A percentile compares a stretch with the other conserved stretches of the same genome.
Evolutionary conservation across 225 moss, liverwort and hornwort species (phyloP).

Genomic region (Straminergon stramineum): DNA sequence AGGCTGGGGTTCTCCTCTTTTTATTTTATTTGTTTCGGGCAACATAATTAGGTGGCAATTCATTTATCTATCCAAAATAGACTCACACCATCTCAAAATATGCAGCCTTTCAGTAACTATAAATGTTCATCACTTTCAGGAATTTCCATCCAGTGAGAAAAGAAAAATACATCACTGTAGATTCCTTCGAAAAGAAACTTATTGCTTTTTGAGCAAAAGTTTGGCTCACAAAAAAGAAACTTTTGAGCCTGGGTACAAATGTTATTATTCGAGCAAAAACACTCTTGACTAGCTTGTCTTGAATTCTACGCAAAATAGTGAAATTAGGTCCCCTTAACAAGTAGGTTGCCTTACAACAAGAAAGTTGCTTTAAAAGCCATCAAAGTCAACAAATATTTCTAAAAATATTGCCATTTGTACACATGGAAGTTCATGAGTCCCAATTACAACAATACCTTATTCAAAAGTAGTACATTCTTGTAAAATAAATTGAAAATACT

Average conservation of each 20-base stretch:
- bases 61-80: neutral
- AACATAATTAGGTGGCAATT: neutral
- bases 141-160: neutral
- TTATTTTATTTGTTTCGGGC: neutral
- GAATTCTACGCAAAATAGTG: too few species aligned
- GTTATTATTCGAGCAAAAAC: neutral
- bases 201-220: accelerated
- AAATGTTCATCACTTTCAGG: neutral
- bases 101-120: neutral
- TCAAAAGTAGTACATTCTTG: too few species aligned
- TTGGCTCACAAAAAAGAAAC: neutral
- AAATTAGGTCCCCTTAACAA: too few species aligned
- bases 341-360: too few species aligned
- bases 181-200: neutral
- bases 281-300: neutral
- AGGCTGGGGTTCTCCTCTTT: neutral
- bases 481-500: too few species aligned
- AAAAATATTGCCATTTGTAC: too few species aligned
- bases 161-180: neutral
- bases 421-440: too few species aligned
- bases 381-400: too few species aligned
- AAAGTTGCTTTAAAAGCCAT: too few species aligned
- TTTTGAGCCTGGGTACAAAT: neutral
- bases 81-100: neutral
- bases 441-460: too few species aligned